Percentiles rank a stretch among this genome's conserved stretches.
phyloP scores from a whole-genome alignment of 495 filamentous ascomycete species.

The Aspergillus campestris region DNA sequence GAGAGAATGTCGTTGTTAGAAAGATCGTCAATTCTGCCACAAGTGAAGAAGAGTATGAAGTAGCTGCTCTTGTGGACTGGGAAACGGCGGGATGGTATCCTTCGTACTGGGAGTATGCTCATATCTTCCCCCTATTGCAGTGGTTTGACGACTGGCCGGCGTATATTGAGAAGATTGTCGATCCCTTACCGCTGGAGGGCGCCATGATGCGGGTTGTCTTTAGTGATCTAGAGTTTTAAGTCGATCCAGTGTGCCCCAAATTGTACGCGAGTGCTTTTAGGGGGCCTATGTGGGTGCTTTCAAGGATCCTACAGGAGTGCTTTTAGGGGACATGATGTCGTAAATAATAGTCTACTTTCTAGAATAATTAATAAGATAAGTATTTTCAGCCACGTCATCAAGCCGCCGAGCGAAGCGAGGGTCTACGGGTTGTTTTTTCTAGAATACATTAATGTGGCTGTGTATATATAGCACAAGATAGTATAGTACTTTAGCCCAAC shows the following conservation, averaged over 20 bases:
- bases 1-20: slow-evolving; percentile 24
- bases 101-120: slow-evolving; percentile 38
- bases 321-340: no score
- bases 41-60: slow-evolving; percentile 2
- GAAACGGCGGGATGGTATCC: slow-evolving; percentile 42
- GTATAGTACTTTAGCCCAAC: no score
- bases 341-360: no score
- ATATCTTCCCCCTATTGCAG: slow-evolving; percentile 11
- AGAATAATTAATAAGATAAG: no score
- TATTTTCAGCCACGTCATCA: no score
- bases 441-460: no score
- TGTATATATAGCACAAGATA: no score
- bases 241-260: slow-evolving; percentile 11
- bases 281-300: no score
- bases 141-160: slow-evolving; percentile 19
- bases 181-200: slow-evolving; percentile 17
- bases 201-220: slow-evolving; percentile 18
- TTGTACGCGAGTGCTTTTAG: no score
- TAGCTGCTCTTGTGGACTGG: slow-evolving; percentile 39
- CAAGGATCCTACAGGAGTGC: no score
- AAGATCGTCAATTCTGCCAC: slow-evolving; percentile 7
- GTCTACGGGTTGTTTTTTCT: no score
- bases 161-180: slow-evolving; percentile 17
- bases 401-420: no score
- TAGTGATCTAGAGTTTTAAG: slow-evolving; percentile 21